Base-by-base conservation (phyloP, 225 moss, liverwort and hornwort species). In the Ulota crispa region DNA sequence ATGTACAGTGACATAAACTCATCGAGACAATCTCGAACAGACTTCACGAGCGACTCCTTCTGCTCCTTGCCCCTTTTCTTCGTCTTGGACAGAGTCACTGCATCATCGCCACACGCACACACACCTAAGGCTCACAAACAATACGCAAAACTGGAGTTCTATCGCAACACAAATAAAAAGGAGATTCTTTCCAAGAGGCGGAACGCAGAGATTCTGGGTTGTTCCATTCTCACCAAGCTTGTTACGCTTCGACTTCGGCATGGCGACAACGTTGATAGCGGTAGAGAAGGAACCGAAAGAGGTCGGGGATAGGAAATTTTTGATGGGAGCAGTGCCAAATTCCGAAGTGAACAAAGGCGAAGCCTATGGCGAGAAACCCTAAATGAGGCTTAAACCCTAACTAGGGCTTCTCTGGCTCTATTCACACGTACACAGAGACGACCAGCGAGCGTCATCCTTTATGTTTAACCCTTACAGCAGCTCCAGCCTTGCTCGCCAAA, bases 21-120 rank as follows among this genome's bases (percentile, higher is more conserved):
- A 81, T 96, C 96, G 1, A 96, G 87, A 32, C 86, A 86, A 73
- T 93, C 95, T 27, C 99, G 87, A 68, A 99, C 88, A 21, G 86
- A 74, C 78, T 87, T 89, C 37, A 96, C 96, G 39, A 96, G 81
- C 19, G 92, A 91, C 82, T 96, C 99, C 83, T 99, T 99, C 84
- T 99, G 94, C 85, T 96, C 96, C 89, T 93, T 93, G 2, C 93
- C 96, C 78, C 80, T 92, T 80, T 93, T 99, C 76, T 92, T 86
- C 18, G 93, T 96, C 92, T 99, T 99, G 3, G 99, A 99, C 55
- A 96, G 64, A 39, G 96, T 99, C 71, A 99, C 96, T 97, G 93
- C 86, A 31, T 21, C 80, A 82, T 28, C 42, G 76, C 54, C 56
- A 83, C 30, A 72, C 43, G 20, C 19, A 75, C 23, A 70, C 23